These are phyloP conservation scores for Sporisorium iseilematis-ciliati DNA, from an alignment of 1,284 basidiomycete genomes.

Conservation along the genomic window DNA sequence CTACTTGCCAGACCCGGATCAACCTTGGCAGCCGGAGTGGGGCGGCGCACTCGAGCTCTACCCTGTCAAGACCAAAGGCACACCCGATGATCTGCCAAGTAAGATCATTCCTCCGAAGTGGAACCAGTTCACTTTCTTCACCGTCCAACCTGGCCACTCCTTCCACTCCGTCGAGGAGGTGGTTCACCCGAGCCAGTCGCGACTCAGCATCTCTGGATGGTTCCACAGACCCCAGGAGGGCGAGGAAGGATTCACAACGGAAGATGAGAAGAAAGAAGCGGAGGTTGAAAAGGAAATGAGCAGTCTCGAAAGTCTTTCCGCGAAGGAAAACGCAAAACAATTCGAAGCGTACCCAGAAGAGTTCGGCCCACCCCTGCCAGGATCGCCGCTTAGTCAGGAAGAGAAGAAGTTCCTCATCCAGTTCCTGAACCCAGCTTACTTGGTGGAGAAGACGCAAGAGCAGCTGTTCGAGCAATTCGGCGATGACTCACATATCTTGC, in stretches of 20 bases:
- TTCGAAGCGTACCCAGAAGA: slow-evolving; percentile 72
- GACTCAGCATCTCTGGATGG: slow-evolving; percentile 92
- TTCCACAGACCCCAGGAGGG: slow-evolving; percentile 87
- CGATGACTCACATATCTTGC: slow-evolving; percentile 86
- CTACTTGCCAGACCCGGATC: slow-evolving; percentile 88
- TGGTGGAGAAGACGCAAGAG: slow-evolving; percentile 83
- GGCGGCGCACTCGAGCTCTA: slow-evolving; percentile 97
- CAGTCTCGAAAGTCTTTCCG: slow-evolving; percentile 73
- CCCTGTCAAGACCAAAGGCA: slow-evolving; percentile 72
- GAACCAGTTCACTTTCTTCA: slow-evolving; percentile 98
- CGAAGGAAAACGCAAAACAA: slow-evolving; percentile 76
- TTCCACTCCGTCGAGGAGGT: slow-evolving; percentile 99
- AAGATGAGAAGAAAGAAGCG: slow-evolving; percentile 73
- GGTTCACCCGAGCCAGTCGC: slow-evolving; percentile 56
- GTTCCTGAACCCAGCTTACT: slow-evolving; percentile 91
- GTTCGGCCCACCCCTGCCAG: slow-evolving; percentile 59
- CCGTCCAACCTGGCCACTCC: slow-evolving; percentile 84
- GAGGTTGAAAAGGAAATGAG: slow-evolving; percentile 61
- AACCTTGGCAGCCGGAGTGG: slow-evolving; percentile 80
- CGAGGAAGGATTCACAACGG: slow-evolving; percentile 83
- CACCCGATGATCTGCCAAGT: slow-evolving; percentile 58
- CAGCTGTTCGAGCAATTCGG: slow-evolving; percentile 85
- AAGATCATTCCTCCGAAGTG: slow-evolving; percentile 74
- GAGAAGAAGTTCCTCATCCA: slow-evolving; percentile 70
- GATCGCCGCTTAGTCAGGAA: slow-evolving; percentile 56